Evolutionary conservation across 2,329 filamentous ascomycete species (phyloP).

Genomic region (Exophiala alcalophila): DNA sequence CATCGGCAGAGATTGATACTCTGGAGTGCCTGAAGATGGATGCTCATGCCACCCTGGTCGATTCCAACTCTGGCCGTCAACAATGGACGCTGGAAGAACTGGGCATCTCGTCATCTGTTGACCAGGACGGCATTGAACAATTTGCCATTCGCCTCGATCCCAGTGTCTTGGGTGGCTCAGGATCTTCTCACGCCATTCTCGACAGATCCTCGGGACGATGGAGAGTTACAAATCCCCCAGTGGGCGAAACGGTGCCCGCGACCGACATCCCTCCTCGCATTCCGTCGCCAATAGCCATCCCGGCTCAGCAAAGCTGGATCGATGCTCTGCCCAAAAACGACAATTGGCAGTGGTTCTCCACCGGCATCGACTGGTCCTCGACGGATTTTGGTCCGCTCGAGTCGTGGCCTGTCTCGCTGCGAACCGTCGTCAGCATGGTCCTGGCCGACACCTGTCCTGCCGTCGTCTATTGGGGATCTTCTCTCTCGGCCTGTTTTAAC

Average conservation of each 20-base stretch:
- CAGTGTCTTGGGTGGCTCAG: neutral
- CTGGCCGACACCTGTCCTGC: slow-evolving; percentile 46
- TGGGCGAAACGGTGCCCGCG: too few species aligned
- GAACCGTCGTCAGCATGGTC: slow-evolving; percentile 46
- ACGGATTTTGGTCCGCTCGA: slow-evolving; percentile 50
- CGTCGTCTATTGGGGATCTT: slow-evolving; percentile 38
- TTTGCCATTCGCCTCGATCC: slow-evolving; percentile 12
- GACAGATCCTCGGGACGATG: slow-evolving; percentile 7
- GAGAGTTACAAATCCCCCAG: neutral
- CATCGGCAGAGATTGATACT: too few species aligned
- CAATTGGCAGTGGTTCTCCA: slow-evolving; percentile 36
- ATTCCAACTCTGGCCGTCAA: too few species aligned
- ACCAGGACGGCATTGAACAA: slow-evolving; percentile 13
- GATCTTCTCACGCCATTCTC: slow-evolving; percentile 3
- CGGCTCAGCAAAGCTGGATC: slow-evolving; percentile 15
- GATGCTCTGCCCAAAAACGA: slow-evolving; percentile 29
- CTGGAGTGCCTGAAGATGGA: too few species aligned
- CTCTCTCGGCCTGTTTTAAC: slow-evolving; percentile 19
- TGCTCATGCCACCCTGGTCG: too few species aligned
- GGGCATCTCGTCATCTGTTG: slow-evolving; percentile 9
- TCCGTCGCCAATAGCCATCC: neutral
- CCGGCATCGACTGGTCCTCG: slow-evolving; percentile 47
- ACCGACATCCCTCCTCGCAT: too few species aligned
- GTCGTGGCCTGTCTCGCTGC: slow-evolving; percentile 48
- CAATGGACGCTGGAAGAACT: slow-evolving; percentile 16